phyloP scores from a whole-genome alignment of 192 early-diverging fungal species.

The Pilobolus umbonatus region DNA sequence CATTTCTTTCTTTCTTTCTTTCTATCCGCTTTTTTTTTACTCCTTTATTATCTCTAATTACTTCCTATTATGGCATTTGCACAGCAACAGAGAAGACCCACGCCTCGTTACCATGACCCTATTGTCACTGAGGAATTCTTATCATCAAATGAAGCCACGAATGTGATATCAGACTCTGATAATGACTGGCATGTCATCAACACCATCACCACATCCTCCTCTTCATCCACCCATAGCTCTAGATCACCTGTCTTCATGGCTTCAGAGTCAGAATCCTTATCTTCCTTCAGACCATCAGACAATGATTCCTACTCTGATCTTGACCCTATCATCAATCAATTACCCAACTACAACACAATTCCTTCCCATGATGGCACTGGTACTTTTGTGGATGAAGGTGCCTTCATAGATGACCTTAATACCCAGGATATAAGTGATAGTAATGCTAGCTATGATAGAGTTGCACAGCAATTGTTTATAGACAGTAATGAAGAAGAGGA shows the following conservation, averaged over 20 bases:
- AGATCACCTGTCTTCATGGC: constrained; percentile 15
- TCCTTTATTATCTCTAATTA: too few relatives aligned
- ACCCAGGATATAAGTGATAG: too few relatives aligned
- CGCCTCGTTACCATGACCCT: neutral
- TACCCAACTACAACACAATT: constrained; percentile 6
- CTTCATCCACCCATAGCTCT: neutral
- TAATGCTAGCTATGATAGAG: neutral
- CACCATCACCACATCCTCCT: neutral
- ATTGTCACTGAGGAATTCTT: neutral
- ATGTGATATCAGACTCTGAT: constrained; percentile 21
- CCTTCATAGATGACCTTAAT: too few relatives aligned
- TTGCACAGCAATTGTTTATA: neutral
- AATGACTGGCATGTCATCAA: constrained; percentile 34
- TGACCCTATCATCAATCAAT: constrained; percentile 9
- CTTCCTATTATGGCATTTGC: constrained; percentile 27
- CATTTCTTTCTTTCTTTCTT: constrained; percentile 11
- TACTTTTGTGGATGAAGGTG: constrained; percentile 20
- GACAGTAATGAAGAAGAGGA: neutral
- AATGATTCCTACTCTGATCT: constrained; percentile 25
- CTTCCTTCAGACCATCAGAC: constrained; percentile 24
- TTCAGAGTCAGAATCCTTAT: constrained; percentile 29
- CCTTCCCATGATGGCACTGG: constrained; percentile 38
- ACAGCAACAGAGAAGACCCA: constrained; percentile 26
- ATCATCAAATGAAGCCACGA: neutral
- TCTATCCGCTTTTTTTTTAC: neutral